Evolutionary conservation across 129 eudicot genomes (phyloP).

Genomic region (Scalesia atractyloides): DNA sequence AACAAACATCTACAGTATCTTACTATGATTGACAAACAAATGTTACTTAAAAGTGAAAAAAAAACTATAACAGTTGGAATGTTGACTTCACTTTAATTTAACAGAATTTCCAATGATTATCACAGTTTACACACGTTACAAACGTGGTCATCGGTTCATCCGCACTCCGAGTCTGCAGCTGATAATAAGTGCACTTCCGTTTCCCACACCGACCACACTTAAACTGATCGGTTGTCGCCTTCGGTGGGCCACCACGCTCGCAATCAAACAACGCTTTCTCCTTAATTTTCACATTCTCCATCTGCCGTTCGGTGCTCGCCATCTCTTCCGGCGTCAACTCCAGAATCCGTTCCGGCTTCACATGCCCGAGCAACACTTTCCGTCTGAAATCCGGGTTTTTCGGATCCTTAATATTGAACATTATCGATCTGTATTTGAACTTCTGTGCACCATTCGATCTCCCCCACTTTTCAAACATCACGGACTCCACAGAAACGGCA

Average conservation of each 20-base stretch:
- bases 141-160: conserved; percentile 95
- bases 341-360: conserved; percentile 50
- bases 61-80: conserved; percentile 15
- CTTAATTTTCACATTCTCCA: conserved; percentile 56
- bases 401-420: conserved; percentile 78
- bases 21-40: conserved; percentile 21
- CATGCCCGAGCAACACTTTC: conserved; percentile 68
- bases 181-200: conserved; percentile 70
- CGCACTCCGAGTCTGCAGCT: conserved; percentile 87
- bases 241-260: conserved; percentile 60
- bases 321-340: conserved; percentile 80
- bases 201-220: conserved; percentile 75
- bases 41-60: conserved; percentile 1
- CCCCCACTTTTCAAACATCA: conserved; percentile 90
- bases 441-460: conserved; percentile 67
- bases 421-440: conserved; percentile 65
- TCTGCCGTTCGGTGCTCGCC: conserved; percentile 76
- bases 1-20: conserved; percentile 20
- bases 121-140: conserved; percentile 84
- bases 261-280: conserved; percentile 80
- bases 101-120: conserved; percentile 86
- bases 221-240: conserved; percentile 76
- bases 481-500: conserved; percentile 76
- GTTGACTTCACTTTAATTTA: conserved; percentile 28
- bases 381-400: conserved; percentile 90